Conservation (phyloP, 306 rosid genomes). For the Vigna nakashimae region DNA sequence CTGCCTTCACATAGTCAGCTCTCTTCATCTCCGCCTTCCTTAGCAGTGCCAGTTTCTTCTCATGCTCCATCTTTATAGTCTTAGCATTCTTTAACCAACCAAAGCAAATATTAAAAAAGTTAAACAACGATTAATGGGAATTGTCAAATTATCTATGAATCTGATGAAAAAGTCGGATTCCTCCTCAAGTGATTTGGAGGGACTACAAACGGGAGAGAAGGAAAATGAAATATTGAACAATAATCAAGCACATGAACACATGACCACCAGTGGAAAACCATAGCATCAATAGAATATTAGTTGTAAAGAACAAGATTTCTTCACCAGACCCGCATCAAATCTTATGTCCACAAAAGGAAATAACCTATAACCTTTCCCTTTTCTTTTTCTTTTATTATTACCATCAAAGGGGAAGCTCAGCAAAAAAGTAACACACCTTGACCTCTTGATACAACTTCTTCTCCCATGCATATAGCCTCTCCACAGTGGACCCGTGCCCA, state of each 20-base stretch:
- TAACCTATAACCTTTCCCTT: constrained; percentile 7
- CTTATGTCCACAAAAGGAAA: constrained; percentile 38
- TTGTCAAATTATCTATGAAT: constrained; percentile 16
- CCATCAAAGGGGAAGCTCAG: constrained; percentile 22
- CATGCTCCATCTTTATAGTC: constrained; percentile 75
- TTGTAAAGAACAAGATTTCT: constrained; percentile 37
- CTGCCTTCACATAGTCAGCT: constrained; percentile 84
- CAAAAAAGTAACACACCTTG: constrained; percentile 62
- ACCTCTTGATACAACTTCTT: constrained; percentile 87
- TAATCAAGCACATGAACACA: constrained; percentile 13
- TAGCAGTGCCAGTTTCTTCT: constrained; percentile 66
- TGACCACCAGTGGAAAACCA: background rate
- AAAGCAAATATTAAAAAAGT: constrained; percentile 28
- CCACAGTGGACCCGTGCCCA: constrained; percentile 83
- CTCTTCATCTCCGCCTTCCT: constrained; percentile 92
- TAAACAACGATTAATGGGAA: constrained; percentile 11
- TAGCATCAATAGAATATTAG: background rate
- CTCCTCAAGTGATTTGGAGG: constrained; percentile 24
- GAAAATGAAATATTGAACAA: background rate
- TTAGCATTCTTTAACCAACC: constrained; percentile 70
- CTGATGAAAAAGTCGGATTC: constrained; percentile 3
- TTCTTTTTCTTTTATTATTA: constrained; percentile 33
- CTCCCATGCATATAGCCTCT: constrained; percentile 96
- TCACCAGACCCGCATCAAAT: constrained; percentile 51
- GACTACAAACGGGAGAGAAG: background rate